phyloP scores from a whole-genome alignment of 768 basidiomycete species.

The Pholiota microspora region DNA sequence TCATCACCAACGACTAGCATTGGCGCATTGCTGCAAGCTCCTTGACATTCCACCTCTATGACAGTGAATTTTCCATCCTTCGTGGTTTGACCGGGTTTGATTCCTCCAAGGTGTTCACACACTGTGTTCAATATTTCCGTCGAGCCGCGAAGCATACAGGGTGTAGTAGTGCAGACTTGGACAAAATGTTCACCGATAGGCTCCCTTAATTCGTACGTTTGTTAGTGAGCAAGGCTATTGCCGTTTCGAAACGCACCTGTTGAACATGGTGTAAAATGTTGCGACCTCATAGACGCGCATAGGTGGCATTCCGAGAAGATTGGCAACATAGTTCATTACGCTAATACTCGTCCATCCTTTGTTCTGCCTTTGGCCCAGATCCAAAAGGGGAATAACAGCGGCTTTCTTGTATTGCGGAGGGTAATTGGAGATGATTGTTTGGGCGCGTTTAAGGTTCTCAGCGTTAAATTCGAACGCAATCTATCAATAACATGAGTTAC shows the following conservation, averaged over 20 bases:
- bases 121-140: conserved; percentile 87
- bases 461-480: conserved; percentile 86
- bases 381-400: conserved; percentile 93
- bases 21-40: conserved; percentile 96
- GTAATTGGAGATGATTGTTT: conserved; percentile 91
- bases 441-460: conserved; percentile 80
- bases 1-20: conserved; percentile 97
- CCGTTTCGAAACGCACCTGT: conserved; percentile 58
- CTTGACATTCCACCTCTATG: conserved; percentile 97
- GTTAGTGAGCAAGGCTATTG: neutral
- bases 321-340: conserved; percentile 98
- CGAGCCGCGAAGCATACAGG: conserved; percentile 93
- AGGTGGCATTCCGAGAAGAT: conserved; percentile 88
- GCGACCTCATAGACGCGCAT: conserved; percentile 99
- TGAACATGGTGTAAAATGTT: conserved; percentile 99
- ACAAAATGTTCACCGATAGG: conserved; percentile 94
- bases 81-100: conserved; percentile 91
- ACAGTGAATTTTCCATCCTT: conserved; percentile 96
- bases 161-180: conserved; percentile 98
- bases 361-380: conserved; percentile 96
- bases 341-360: conserved; percentile 98
- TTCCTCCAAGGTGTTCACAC: conserved; percentile 76
- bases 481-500: conserved; percentile 33
- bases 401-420: conserved; percentile 99
- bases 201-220: conserved; percentile 49